Evolutionary conservation across 306 rosid species (phyloP), one percentile per base, ranked within the genome.

Genomic region (Astragalus glycyphyllos): DNA sequence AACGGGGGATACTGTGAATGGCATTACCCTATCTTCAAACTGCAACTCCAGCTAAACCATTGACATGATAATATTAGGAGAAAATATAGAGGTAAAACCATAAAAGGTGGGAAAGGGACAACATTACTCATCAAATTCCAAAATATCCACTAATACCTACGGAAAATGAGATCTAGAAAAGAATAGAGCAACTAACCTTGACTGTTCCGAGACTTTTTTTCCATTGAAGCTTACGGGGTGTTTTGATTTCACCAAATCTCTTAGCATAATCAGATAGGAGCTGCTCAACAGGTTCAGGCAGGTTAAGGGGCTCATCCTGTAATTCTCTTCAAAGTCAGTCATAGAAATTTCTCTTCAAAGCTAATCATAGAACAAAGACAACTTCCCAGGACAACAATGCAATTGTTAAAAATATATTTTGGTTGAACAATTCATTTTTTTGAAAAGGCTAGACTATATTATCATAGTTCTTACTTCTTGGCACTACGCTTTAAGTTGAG

Each of bases 191-290:
- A 67, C 88, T 29, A 74, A 88, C 98, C 96, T 93, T 93, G 68
- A 93, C 91, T n/a, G 92, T 85, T 29, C 97, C 98, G 17, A 93
- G 97, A 79, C 92, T 90, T 83, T 78, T 87, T 85, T 88, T 90
- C 98, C 98, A 93, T 71, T 79, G 83, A 50, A 93, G 88, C 84
- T 93, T 93, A 56, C 98, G 97, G 8, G 98, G 98, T 67, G 92
- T 93, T 89, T 90, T 93, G 67, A 90, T 85, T 85, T 93, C 98
- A 85, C 85, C 56, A 82, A 93, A 93, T 81, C 97, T 86, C 82
- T 84, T 87, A 0, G 97, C 90, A 81, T 90, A 93, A 79, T 90
- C 96, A 17, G 90, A 82, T 9, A 93, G 92, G 20, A 93, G 94
- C 63, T 80, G 82, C 31, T 88, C 96, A 72, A 93, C 89, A 49